Evolutionary conservation across 768 basidiomycete species (phyloP), one percentile per base, ranked within the genome.

Genomic region (Trametes cingulata): DNA sequence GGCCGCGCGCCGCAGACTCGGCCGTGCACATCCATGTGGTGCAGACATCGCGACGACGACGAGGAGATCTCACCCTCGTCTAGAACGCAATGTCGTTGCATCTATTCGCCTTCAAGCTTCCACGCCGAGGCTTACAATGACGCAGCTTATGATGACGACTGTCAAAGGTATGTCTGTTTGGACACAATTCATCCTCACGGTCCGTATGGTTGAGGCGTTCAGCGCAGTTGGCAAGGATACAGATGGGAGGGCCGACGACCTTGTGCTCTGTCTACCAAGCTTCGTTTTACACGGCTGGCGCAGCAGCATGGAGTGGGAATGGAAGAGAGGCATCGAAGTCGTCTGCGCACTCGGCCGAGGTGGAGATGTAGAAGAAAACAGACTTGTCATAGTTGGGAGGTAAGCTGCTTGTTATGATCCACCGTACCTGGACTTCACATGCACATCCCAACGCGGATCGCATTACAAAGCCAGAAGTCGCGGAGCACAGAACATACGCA

Each of bases 311-410:
- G 50, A 24, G 50, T 37, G 50, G 19, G 36, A 37, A n/a, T 33
- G 29, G 29, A 33, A 33, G 29, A 33, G 29, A 33, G 29, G 29
- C 29, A 33, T 15, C 22, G 27, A 19, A 19, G 19, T 39, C 27
- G n/a, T 14, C 27, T 24, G 50, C 37, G 35, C 20, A 13, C 12
- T 39, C 13, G 19, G 14, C 50, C 49, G 35, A n/a, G 50, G 12
- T 20, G 22, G 50, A 37, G 3, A 22, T 35, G 20, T 39, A 20
- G 27, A 17, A n/a, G 25, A 17, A n/a, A n/a, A 13, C 46, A 22
- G 6, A n/a, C 35, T 39, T 51, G 56, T 57, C 56, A 57, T 49
- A 22, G 17, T 36, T 2, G 19, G 40, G 35, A 49, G 24, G 56
- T 57, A 49, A 57, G 56, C 47, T 46, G 39, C 37, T 9, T n/a